Evolutionary conservation across 2,329 filamentous ascomycete genomes (phyloP).

Genomic region (Trichophyton verrucosum): DNA sequence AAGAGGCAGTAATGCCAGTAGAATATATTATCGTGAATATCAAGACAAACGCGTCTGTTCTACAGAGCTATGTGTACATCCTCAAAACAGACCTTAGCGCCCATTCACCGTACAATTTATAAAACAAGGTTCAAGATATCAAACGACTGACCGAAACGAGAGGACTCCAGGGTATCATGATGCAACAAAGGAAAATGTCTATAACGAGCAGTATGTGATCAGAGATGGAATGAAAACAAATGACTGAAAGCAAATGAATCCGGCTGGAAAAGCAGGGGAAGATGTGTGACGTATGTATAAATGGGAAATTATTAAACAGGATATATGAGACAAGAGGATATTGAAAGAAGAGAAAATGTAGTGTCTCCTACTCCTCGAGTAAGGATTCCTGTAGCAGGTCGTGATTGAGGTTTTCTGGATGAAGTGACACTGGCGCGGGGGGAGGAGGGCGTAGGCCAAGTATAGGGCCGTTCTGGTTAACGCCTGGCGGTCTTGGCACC

Average conservation of each 20-base stretch:
- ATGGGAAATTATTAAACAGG: background rate
- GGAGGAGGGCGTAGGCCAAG: conserved; percentile 54
- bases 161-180: conserved; percentile 2
- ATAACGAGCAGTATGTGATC: background rate
- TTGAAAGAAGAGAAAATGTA: background rate
- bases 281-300: background rate
- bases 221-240: background rate
- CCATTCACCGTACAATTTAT: background rate
- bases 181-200: background rate
- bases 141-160: background rate
- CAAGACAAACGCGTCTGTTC: background rate
- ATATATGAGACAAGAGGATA: background rate
- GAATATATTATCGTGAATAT: background rate
- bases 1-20: background rate
- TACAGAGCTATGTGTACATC: background rate
- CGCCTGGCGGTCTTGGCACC: conserved; percentile 49
- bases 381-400: conserved; percentile 51
- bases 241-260: background rate
- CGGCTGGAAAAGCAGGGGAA: background rate
- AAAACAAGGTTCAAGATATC: background rate
- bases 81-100: background rate
- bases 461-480: conserved; percentile 66
- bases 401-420: conserved; percentile 46
- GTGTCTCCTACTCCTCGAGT: background rate
- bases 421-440: conserved; percentile 44